These are phyloP conservation scores for Xylaria sp. DNA, from an alignment of 2,329 filamentous ascomycete species.

Conservation along the genomic window DNA sequence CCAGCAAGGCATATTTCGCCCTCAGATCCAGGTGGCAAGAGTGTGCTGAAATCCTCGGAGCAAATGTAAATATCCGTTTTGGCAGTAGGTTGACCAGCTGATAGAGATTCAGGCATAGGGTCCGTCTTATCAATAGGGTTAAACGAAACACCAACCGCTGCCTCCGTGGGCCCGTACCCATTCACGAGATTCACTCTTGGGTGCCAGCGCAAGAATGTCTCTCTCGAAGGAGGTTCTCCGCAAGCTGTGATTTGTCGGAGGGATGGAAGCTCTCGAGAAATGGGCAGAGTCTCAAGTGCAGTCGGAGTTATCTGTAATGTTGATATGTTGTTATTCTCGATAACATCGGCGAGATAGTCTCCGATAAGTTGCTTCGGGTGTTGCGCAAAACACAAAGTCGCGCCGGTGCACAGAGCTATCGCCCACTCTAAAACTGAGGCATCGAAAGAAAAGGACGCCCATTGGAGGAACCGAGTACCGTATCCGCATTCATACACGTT, in stretches of 20 bases:
- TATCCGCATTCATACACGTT: neutral
- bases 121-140: neutral
- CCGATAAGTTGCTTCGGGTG: conserved; percentile 12
- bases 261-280: conserved; percentile 3
- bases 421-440: conserved; percentile 6
- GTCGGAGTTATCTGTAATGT: conserved; percentile 9
- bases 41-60: conserved; percentile 10
- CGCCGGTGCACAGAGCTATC: neutral
- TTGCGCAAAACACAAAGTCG: conserved; percentile 9
- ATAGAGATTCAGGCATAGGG: neutral
- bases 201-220: neutral
- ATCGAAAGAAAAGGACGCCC: conserved; percentile 1
- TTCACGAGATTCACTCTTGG: conserved; percentile 6
- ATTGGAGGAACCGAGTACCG: conserved; percentile 4
- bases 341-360: conserved; percentile 18
- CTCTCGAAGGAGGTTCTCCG: conserved; percentile 8
- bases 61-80: conserved; percentile 9
- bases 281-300: conserved; percentile 1
- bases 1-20: conserved; percentile 11
- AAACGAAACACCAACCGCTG: conserved; percentile 2
- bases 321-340: conserved; percentile 8
- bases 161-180: conserved; percentile 10
- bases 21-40: neutral
- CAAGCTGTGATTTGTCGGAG: conserved; percentile 3
- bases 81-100: neutral